Evolutionary conservation across 257 asterid species (phyloP).

Genomic region (Scutellaria galericulata): DNA sequence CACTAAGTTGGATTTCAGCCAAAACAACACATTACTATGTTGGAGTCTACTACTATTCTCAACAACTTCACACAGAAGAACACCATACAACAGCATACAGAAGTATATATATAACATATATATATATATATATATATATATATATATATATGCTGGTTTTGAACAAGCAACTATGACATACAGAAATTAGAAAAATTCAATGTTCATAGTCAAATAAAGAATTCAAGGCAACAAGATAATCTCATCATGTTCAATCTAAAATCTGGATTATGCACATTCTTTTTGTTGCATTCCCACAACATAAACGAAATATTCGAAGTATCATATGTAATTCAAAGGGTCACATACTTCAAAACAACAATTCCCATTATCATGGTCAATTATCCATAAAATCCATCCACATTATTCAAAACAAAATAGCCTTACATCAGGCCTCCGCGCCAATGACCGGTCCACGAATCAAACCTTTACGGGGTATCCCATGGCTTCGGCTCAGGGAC

Average conservation of each 20-base stretch:
- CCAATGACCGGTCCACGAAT: conserved; percentile 39
- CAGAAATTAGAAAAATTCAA: neutral
- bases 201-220: conserved; percentile 5
- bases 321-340: conserved; percentile 24
- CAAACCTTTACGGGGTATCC: conserved; percentile 57
- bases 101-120: neutral
- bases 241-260: neutral
- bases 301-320: conserved; percentile 11
- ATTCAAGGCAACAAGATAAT: conserved; percentile 16
- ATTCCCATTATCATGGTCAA: conserved; percentile 33
- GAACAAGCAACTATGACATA: conserved; percentile 7
- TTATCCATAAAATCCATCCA: conserved; percentile 32
- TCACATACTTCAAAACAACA: conserved; percentile 28
- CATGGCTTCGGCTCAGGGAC: conserved; percentile 60
- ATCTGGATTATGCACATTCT: conserved; percentile 15
- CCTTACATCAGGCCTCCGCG: conserved; percentile 37
- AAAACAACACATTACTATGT: conserved; percentile 7
- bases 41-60: neutral
- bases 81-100: neutral
- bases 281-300: conserved; percentile 20
- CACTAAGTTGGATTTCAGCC: neutral
- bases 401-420: conserved; percentile 40
- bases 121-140: too few species aligned
- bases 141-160: neutral
- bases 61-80: conserved; percentile 2